Base-by-base conservation (phyloP, 1,284 basidiomycete species). In the Cutaneotrichosporon arboriforme region DNA sequence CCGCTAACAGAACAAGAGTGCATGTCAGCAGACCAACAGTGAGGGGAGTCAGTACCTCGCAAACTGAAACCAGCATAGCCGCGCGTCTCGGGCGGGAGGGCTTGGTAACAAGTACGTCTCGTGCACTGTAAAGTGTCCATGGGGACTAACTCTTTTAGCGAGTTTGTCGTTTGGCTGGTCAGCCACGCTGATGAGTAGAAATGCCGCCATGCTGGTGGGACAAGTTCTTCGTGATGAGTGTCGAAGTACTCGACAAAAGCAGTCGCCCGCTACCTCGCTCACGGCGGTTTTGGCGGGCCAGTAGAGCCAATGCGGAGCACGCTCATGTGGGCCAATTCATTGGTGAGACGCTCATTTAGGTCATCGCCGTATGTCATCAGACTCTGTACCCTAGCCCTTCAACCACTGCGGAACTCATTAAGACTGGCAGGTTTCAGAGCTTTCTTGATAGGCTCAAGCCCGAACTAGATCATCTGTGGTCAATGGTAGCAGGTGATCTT, bases 141-240 rank as follows among this genome's bases (percentile, higher is more conserved):
- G n/a, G n/a, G n/a, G n/a, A n/a, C n/a, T 38, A n/a, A 38, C n/a
- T 15, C 7, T 15, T 8, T 8, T 48, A n/a, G 5, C 44, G 8
- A 36, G 34, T 46, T 12, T 5, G 33, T 46, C 21, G 20, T 9
- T 12, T 35, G 37, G 5, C 10, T 15, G 36, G 17, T 21, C 5
- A 13, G 10, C n/a, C n/a, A 4, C 3, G 17, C 22, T 48, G 20
- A 48, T 38, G 15, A 13, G 9, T 12, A 52, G 51, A 61, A 44
- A 61, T 61, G 60, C 49, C 60, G 3, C 57, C 57, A 18, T 36
- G 40, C 13, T 61, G 57, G 57, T 61, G 60, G 60, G 55, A 61
- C 20, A 26, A 23, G 8, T 22, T 56, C 21, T 38, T 44, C 35
- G 34, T 35, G 13, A 38, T 52, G 18, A 57, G 35, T 17, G 42